phyloP scores from a whole-genome alignment of 495 filamentous ascomycete genomes.

The Penicillium roqueforti region DNA sequence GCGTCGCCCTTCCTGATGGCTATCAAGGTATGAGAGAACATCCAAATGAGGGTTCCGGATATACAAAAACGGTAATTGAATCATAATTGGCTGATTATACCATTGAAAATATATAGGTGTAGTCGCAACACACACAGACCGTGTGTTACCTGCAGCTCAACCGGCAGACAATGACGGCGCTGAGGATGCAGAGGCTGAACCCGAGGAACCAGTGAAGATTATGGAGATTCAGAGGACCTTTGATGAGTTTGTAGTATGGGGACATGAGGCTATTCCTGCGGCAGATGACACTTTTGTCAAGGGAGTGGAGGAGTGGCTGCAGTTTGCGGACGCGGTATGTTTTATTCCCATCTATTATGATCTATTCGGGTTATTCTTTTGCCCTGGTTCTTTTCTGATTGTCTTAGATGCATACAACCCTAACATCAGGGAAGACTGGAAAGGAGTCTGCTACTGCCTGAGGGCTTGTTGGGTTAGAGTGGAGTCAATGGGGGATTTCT shows the following conservation, averaged over 20 bases:
- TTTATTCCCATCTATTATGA: neutral
- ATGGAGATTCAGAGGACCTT: conserved; percentile 65
- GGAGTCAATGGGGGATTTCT: neutral
- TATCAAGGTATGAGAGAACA: conserved; percentile 57
- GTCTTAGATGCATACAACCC: conserved; percentile 34
- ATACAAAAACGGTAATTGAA: neutral
- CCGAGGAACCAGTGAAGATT: conserved; percentile 52
- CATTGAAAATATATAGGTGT: conserved; percentile 27
- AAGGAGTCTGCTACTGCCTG: conserved; percentile 4
- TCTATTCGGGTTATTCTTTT: neutral
- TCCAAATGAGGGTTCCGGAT: neutral
- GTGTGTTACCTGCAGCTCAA: conserved; percentile 20
- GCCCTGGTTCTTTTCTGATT: neutral
- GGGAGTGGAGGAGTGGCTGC: conserved; percentile 78
- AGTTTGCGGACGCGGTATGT: conserved; percentile 62
- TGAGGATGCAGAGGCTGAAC: conserved; percentile 30
- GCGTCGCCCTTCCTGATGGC: conserved; percentile 63
- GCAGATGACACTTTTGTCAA: conserved; percentile 67
- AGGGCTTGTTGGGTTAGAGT: neutral
- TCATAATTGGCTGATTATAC: neutral
- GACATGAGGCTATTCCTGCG: conserved; percentile 66
- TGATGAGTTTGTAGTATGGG: conserved; percentile 77
- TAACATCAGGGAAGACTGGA: neutral
- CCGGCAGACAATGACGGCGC: conserved; percentile 42
- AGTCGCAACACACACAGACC: conserved; percentile 38